A percentile compares a stretch with the other conserved stretches of the same genome.
phyloP scores from a whole-genome alignment of 345 rosid species.

The Hibiscus syriacus region DNA sequence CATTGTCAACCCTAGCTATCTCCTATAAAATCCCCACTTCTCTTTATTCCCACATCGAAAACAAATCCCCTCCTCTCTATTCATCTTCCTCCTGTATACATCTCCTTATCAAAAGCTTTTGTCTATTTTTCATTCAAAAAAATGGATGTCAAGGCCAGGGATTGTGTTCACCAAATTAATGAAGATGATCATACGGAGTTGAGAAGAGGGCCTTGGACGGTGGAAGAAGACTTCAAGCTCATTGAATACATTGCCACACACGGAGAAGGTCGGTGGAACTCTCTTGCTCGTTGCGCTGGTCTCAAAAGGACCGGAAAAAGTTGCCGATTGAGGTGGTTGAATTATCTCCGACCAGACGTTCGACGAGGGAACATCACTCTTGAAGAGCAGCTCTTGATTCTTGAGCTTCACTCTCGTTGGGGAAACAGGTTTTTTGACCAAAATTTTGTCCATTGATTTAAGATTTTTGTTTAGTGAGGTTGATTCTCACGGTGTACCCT shows the following conservation, averaged over 20 bases:
- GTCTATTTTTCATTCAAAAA: too few relatives aligned
- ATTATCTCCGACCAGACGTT: conserved; percentile 87
- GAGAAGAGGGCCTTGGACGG: conserved; percentile 87
- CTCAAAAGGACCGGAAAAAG: conserved; percentile 93
- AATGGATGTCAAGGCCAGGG: conserved; percentile 46
- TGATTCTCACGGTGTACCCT: neutral
- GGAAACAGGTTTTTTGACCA: conserved; percentile 60
- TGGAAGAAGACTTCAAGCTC: conserved; percentile 84
- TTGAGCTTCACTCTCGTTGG: conserved; percentile 91
- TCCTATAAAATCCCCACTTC: conserved; percentile 26
- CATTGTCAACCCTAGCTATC: conserved; percentile 24
- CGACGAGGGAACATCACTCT: conserved; percentile 92
- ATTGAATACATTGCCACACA: conserved; percentile 69
- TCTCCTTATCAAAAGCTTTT: conserved; percentile 6
- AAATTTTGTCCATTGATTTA: neutral
- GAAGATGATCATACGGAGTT: conserved; percentile 54
- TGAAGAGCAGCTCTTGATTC: conserved; percentile 85
- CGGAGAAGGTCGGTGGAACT: conserved; percentile 95
- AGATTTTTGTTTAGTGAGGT: neutral
- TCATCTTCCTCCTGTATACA: conserved; percentile 18
- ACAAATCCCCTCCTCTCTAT: conserved; percentile 25
- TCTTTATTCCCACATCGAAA: conserved; percentile 30
- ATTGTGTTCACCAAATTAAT: conserved; percentile 11
- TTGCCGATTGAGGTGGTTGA: conserved; percentile 89
- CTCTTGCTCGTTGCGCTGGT: conserved; percentile 78